Conservation (phyloP, 176 grass and related monocot genomes). For the Melocanna baccifera region DNA sequence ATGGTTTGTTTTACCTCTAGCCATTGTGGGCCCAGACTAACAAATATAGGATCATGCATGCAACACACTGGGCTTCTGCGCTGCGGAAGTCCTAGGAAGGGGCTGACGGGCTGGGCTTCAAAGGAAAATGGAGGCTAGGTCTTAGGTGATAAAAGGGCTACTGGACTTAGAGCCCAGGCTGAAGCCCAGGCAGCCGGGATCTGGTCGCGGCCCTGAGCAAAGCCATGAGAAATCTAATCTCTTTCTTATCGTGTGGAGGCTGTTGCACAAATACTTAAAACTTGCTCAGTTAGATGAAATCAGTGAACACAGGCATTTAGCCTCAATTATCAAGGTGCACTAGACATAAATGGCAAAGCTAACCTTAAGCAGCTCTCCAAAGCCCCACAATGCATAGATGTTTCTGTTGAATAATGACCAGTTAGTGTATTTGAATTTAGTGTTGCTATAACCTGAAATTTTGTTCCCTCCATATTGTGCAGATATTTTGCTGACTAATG, state of each 20-base stretch:
- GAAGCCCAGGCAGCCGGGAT: not conserved
- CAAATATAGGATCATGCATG: not conserved
- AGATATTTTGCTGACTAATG: not conserved
- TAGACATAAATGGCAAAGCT: not conserved
- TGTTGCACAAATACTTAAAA: constrained; percentile 4
- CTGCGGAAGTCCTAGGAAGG: not conserved
- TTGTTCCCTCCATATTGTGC: not conserved
- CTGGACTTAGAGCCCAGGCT: not conserved
- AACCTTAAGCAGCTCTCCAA: constrained; percentile 7
- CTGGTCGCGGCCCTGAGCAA: not conserved
- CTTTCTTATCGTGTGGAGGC: not conserved
- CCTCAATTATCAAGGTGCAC: not conserved
- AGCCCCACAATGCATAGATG: not conserved
- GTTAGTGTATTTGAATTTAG: not conserved
- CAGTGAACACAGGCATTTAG: not conserved
- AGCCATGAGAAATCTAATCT: constrained; percentile 5
- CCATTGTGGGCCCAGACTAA: not conserved
- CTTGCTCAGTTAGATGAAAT: constrained; percentile 3
- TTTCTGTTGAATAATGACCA: not conserved
- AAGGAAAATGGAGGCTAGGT: not conserved
- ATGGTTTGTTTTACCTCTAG: not conserved
- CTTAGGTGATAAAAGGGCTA: constrained; percentile 1
- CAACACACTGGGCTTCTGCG: not conserved
- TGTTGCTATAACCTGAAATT: not conserved
- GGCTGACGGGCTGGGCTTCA: not conserved